phyloP scores from a whole-genome alignment of 2,329 filamentous ascomycete species.

The Epichloe festucae region DNA sequence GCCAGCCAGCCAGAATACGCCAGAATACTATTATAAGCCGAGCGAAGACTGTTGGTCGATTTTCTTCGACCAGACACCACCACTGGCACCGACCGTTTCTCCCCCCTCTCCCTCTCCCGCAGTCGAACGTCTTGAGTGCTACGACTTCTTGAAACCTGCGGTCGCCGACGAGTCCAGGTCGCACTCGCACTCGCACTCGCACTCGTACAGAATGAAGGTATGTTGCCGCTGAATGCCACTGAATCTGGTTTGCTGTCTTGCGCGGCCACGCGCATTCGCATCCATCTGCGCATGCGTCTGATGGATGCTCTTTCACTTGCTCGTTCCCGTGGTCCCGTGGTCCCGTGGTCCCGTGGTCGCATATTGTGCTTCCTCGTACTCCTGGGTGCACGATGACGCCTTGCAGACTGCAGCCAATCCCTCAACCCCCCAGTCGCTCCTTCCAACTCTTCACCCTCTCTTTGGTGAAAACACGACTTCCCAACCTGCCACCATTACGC shows the following conservation, averaged over 20 bases:
- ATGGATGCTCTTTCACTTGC: neutral
- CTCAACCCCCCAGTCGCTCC: constrained; percentile 4
- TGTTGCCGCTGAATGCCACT: neutral
- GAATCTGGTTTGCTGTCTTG: neutral
- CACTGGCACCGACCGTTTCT: neutral
- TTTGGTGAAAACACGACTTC: neutral
- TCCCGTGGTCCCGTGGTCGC: neutral
- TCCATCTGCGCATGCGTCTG: neutral
- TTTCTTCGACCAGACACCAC: neutral
- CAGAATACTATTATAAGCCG: neutral
- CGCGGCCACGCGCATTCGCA: neutral
- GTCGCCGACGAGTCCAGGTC: neutral
- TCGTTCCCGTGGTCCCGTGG: neutral
- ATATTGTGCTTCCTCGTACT: neutral
- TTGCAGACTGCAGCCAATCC: neutral
- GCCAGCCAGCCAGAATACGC: neutral
- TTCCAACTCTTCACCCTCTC: constrained; percentile 6
- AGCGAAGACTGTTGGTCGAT: neutral
- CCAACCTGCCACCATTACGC: neutral
- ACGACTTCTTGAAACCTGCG: neutral
- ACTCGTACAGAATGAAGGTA: constrained; percentile 25
- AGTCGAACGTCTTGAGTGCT: neutral
- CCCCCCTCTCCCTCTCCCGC: neutral
- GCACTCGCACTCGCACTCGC: constrained; percentile 10
- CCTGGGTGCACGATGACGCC: neutral